phyloP scores from a whole-genome alignment of 805 yeast genomes.

The Saturnispora gosingensis region DNA sequence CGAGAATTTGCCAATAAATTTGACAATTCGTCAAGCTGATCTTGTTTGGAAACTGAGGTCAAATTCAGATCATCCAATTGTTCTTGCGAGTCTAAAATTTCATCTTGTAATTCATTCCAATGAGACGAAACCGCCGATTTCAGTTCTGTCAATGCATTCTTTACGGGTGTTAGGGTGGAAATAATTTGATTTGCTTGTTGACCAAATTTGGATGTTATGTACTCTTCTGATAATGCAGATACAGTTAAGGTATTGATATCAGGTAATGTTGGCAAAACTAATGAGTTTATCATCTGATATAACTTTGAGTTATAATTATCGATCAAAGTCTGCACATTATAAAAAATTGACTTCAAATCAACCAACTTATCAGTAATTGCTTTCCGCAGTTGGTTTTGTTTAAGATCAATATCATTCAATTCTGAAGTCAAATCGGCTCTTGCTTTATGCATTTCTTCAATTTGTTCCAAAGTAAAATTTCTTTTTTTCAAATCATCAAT shows the following conservation, averaged over 20 bases:
- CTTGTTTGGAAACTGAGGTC: conserved; percentile 46
- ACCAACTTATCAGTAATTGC: conserved; percentile 40
- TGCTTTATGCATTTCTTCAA: conserved; percentile 55
- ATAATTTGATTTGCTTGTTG: conserved; percentile 35
- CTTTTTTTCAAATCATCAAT: conserved; percentile 38
- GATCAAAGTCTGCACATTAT: conserved; percentile 41
- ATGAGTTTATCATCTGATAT: conserved; percentile 35
- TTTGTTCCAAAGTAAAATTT: conserved; percentile 53
- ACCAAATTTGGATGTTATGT: conserved; percentile 37
- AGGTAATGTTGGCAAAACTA: conserved; percentile 12
- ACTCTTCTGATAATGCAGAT: conserved; percentile 19
- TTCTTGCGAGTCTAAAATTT: conserved; percentile 48
- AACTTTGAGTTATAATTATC: conserved; percentile 49
- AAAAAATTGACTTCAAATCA: conserved; percentile 40
- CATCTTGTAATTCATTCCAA: conserved; percentile 39
- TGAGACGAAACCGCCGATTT: conserved; percentile 26
- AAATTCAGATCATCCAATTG: conserved; percentile 48
- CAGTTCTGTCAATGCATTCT: conserved; percentile 26
- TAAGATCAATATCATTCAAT: conserved; percentile 36
- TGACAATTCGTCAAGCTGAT: conserved; percentile 47
- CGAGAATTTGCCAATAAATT: conserved; percentile 32
- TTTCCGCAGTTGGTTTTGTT: conserved; percentile 37
- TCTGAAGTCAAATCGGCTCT: conserved; percentile 48
- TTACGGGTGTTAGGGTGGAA: conserved; percentile 23
- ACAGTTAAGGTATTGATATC: conserved; percentile 19